These are phyloP conservation scores for Russula olivacea DNA, from an alignment of 768 basidiomycete species.

Conservation along the genomic window DNA sequence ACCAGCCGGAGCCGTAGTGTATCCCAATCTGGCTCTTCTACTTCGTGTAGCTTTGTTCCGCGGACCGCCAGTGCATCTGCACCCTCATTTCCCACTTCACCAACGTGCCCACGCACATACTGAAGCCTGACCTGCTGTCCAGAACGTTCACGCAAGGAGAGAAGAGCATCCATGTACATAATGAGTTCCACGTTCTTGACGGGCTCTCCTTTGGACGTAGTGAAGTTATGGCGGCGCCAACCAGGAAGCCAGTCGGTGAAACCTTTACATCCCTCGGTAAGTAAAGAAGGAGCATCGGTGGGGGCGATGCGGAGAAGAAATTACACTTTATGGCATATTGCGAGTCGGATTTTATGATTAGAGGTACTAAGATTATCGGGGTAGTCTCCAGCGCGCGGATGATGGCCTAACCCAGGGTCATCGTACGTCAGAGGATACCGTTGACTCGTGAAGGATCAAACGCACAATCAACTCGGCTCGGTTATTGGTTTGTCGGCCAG, in stretches of 20 bases:
- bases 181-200: conserved; percentile 75
- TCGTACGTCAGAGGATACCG: neutral
- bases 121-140: conserved; percentile 56
- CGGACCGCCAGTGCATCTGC: conserved; percentile 70
- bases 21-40: conserved; percentile 58
- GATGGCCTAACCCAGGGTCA: conserved; percentile 61
- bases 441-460: neutral
- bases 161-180: conserved; percentile 57
- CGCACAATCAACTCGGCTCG: conserved; percentile 81
- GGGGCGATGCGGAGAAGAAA: conserved; percentile 23
- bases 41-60: conserved; percentile 41
- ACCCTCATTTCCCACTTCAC: conserved; percentile 77
- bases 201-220: conserved; percentile 40
- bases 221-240: conserved; percentile 59
- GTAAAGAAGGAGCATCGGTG: conserved; percentile 9
- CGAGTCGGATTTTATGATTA: conserved; percentile 84
- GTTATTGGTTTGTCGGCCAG: conserved; percentile 81
- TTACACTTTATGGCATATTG: conserved; percentile 76
- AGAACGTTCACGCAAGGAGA: conserved; percentile 44
- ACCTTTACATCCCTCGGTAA: conserved; percentile 41
- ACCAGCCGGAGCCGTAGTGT: conserved; percentile 15
- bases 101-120: conserved; percentile 76
- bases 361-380: conserved; percentile 45
- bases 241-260: conserved; percentile 58
- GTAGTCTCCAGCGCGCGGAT: conserved; percentile 72